phyloP scores from a whole-genome alignment of 371 early-diverging fungal species.

The Mucor sp. region DNA sequence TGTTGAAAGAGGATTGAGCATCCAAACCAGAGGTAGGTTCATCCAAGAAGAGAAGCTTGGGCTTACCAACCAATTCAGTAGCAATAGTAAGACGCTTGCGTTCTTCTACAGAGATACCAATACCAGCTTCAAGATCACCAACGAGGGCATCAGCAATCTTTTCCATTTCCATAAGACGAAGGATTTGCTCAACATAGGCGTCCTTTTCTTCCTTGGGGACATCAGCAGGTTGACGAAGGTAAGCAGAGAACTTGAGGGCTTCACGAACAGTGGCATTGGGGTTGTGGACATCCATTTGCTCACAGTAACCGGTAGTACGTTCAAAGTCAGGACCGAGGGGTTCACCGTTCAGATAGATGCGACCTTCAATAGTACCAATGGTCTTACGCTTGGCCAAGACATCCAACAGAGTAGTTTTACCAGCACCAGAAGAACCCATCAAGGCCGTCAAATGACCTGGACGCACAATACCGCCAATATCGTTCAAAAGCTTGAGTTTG shows the following conservation, averaged over 20 bases:
- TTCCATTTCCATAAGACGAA: conserved; percentile 67
- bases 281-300: conserved; percentile 83
- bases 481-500: conserved; percentile 51
- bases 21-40: conserved; percentile 87
- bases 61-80: conserved; percentile 76
- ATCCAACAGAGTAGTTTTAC: conserved; percentile 91
- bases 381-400: conserved; percentile 81
- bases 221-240: conserved; percentile 63
- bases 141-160: conserved; percentile 62
- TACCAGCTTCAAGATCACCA: conserved; percentile 60
- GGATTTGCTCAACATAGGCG: conserved; percentile 70
- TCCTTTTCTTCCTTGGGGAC: conserved; percentile 66
- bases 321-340: conserved; percentile 61
- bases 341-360: conserved; percentile 68
- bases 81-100: conserved; percentile 71
- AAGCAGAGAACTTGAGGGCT: conserved; percentile 73
- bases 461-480: conserved; percentile 57
- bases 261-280: conserved; percentile 69
- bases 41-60: conserved; percentile 81
- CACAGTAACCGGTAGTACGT: conserved; percentile 78
- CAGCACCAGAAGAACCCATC: conserved; percentile 88
- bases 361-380: conserved; percentile 75
- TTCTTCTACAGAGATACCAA: conserved; percentile 68
- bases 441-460: conserved; percentile 76
- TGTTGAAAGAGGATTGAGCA: conserved; percentile 70